Evolutionary conservation across 1,139 yeast species (phyloP), one percentile per base, ranked within the genome.

Genomic region (Entelexis paramagnoliae): DNA sequence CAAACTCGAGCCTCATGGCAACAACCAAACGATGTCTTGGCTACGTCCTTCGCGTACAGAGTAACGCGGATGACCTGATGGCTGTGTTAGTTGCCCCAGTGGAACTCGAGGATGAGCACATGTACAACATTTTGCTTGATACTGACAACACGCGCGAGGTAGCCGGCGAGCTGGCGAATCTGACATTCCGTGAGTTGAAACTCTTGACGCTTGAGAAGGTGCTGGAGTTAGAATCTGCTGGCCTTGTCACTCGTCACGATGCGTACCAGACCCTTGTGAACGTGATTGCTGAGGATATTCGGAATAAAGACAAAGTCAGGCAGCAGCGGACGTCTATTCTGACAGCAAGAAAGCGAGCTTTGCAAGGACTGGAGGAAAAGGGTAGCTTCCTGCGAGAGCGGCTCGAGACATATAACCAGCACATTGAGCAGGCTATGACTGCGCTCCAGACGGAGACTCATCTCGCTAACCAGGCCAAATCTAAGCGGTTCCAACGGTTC

Each of bases 221-320:
- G 3, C 71, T 88, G 51, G 86, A 87, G 60, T 71, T 91, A 50
- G 97, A 89, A 64, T 66, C 76, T 1, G 69, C 78, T 64, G 91
- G 89, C 2, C 70, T 75, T 48, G 74, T 88, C 13, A 71, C 83
- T 2, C 74, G 95, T 53, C 71, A 74, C 20, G 79, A 86, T 63
- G 80, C 84, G 32, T 87, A 82, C 65, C 98, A 91, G 64, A 81
- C 77, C 24, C 66, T 91, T 26, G 69, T 91, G 54, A 88, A 88
- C 63, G 87, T 84, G 56, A 83, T 91, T 56, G 95, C 95, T 0
- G 69, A 76, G 50, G 96, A 93, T 59, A 87, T 91, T 60, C 80
- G 81, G 62, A 79, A 86, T 39, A 88, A 88, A 62, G 81, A 81
- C 58, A 77, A 79, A 51, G 83, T 84, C 56, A 75, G 95, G 55